Evolutionary conservation across 2,329 filamentous ascomycete genomes (phyloP).

Genomic region (Fusarium sp.): DNA sequence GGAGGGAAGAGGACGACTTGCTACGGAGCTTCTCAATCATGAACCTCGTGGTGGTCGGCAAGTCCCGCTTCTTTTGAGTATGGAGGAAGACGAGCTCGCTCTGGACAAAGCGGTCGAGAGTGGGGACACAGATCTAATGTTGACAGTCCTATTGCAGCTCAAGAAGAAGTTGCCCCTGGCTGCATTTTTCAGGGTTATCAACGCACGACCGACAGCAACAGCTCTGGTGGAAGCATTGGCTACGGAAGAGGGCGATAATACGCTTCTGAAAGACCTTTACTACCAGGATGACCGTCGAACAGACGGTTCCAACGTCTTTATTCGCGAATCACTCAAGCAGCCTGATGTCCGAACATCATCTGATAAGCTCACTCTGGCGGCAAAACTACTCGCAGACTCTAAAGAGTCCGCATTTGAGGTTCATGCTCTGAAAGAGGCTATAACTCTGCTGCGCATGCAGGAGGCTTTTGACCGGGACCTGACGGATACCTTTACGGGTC

Average conservation of each 20-base stretch:
- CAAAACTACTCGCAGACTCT: constrained; percentile 84
- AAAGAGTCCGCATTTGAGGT: constrained; percentile 83
- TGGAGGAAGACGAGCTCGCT: constrained; percentile 96
- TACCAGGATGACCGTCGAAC: constrained; percentile 95
- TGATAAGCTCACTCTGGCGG: constrained; percentile 90
- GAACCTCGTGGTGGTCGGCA: constrained; percentile 96
- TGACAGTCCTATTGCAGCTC: constrained; percentile 87
- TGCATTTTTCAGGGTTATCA: constrained; percentile 93
- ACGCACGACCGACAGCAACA: constrained; percentile 84
- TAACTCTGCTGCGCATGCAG: constrained; percentile 85
- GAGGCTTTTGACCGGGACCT: constrained; percentile 89
- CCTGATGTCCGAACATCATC: constrained; percentile 75
- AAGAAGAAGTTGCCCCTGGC: constrained; percentile 92
- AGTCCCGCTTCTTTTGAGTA: constrained; percentile 90
- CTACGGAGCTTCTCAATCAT: constrained; percentile 91
- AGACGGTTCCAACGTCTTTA: constrained; percentile 88
- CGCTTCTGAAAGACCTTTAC: constrained; percentile 92
- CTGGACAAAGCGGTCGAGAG: constrained; percentile 97
- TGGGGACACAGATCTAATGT: constrained; percentile 93
- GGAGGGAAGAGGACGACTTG: constrained; percentile 88
- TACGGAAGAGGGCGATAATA: constrained; percentile 76
- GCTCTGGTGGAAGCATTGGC: constrained; percentile 91
- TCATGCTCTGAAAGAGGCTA: constrained; percentile 82
- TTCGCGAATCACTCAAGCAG: constrained; percentile 85
- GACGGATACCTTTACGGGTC: constrained; percentile 79